Base-by-base conservation (phyloP, 176 grass and related monocot genomes). In the Tillandsia leiboldiana region DNA sequence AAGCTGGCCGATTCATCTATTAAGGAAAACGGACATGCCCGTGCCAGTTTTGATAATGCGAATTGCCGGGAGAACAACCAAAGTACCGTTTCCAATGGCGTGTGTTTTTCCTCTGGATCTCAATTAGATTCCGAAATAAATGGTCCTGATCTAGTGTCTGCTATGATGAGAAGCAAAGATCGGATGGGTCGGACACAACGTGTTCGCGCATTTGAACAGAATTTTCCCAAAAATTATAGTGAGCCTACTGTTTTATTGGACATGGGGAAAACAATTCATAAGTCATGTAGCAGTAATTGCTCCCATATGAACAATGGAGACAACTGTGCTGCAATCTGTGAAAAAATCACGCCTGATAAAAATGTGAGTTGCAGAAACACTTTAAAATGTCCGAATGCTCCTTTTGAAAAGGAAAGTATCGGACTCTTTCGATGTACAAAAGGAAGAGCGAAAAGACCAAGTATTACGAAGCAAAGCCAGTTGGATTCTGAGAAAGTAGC, bases 161-260 rank as follows among this genome's bases (percentile, higher is more conserved):
- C 82, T 48, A 73, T 83, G 67, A 76, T 75, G 65, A 80, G 85
- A 78, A 85, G 75, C 75, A 85, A 92, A 67, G 86, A 88, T 73
- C 82, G 90, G 67, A 87, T 72, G 65, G 84, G 94, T 14, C 88
- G 84, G 73, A 99, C 87, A 49, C 89, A 99, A 51, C 77, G 94
- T 50, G 85, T 99, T 51, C 87, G 51, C 47, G 94, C 94, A 77
- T 66, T 97, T 71, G 79, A 83, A 63, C 93, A 87, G 69, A 81
- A 49, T 26, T 56, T 69, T 72, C 63, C 70, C 52, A 53, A 61
- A 0, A 68, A 80, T 42, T 74, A 73, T 73, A 74, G 51, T 48
- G 63, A 72, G 71, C 64, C 71, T 77, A 73, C 76, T 77, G 73
- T 17, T 88, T 84, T 69, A 49, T 49, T 17, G 83, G 70, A 74